Evolutionary conservation across 352 stramenopile species (phyloP).

Genomic region (Phytophthora pluvialis): DNA sequence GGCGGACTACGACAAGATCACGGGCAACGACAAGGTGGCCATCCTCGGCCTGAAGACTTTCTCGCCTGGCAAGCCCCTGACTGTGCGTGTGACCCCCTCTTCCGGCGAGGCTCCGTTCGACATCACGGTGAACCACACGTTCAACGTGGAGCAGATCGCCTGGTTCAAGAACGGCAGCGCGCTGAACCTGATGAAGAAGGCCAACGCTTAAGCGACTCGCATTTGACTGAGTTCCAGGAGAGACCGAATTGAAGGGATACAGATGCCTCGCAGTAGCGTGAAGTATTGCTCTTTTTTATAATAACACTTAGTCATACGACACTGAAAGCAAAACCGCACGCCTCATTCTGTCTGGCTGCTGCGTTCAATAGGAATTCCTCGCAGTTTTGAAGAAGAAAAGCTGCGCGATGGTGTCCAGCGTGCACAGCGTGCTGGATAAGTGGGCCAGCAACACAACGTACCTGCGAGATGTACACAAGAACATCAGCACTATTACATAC

Average conservation of each 20-base stretch:
- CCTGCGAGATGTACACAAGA: slow-evolving; percentile 22
- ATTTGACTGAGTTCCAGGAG: slow-evolving; percentile 33
- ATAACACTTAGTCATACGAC: slow-evolving; percentile 44
- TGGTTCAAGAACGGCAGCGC: slow-evolving; percentile 95
- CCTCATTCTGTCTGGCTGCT: not conserved
- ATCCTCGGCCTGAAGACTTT: slow-evolving; percentile 90
- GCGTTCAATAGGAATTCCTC: slow-evolving; percentile 24
- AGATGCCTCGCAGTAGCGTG: slow-evolving; percentile 44
- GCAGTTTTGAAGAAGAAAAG: slow-evolving; percentile 43
- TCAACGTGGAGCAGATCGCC: slow-evolving; percentile 95
- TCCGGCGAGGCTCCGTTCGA: slow-evolving; percentile 76
- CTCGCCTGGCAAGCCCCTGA: slow-evolving; percentile 87
- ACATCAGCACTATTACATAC: not conserved
- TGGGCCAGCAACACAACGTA: slow-evolving; percentile 46
- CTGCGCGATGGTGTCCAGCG: slow-evolving; percentile 29
- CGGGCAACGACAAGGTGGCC: slow-evolving; percentile 91
- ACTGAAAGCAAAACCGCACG: slow-evolving; percentile 14
- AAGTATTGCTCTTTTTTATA: slow-evolving; percentile 52
- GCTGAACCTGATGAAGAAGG: slow-evolving; percentile 96
- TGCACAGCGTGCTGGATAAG: slow-evolving; percentile 41
- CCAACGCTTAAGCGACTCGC: slow-evolving; percentile 59
- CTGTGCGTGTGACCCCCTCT: slow-evolving; percentile 76
- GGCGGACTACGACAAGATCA: slow-evolving; percentile 93
- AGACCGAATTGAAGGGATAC: slow-evolving; percentile 45
- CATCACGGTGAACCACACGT: slow-evolving; percentile 94